phyloP scores from a whole-genome alignment of 2,329 filamentous ascomycete species.

The Xylaria hypoxylon region DNA sequence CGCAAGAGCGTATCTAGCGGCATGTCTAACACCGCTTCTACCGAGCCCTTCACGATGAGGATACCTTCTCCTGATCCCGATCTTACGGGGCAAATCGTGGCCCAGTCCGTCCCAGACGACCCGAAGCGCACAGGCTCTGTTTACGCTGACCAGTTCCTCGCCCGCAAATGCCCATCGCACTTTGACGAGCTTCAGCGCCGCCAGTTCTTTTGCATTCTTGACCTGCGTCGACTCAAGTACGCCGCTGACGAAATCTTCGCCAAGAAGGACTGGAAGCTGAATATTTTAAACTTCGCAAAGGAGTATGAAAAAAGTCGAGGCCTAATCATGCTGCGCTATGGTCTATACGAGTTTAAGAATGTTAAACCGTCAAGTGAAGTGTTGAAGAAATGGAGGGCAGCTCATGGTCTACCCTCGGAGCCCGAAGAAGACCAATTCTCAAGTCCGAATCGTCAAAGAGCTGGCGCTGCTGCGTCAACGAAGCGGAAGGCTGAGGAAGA shows the following conservation, averaged over 20 bases:
- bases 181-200: slow-evolving; percentile 70
- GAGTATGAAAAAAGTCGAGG: slow-evolving; percentile 73
- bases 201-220: slow-evolving; percentile 73
- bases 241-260: slow-evolving; percentile 70
- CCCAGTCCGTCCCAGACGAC: slow-evolving; percentile 65
- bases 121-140: slow-evolving; percentile 65
- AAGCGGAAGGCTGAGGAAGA: slow-evolving; percentile 71
- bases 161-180: slow-evolving; percentile 66
- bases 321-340: slow-evolving; percentile 70
- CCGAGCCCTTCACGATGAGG: slow-evolving; percentile 68
- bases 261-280: slow-evolving; percentile 72
- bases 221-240: slow-evolving; percentile 71
- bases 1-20: slow-evolving; percentile 60
- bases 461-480: slow-evolving; percentile 50
- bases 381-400: slow-evolving; percentile 68
- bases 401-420: slow-evolving; percentile 65
- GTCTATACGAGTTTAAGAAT: slow-evolving; percentile 72
- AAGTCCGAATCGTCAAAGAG: slow-evolving; percentile 46
- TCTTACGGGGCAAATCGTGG: slow-evolving; percentile 66
- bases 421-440: slow-evolving; percentile 56
- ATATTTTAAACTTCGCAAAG: slow-evolving; percentile 71
- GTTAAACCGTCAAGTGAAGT: slow-evolving; percentile 69
- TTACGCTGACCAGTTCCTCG: slow-evolving; percentile 70
- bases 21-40: slow-evolving; percentile 61
- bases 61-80: slow-evolving; percentile 68